phyloP scores from a whole-genome alignment of 116 monocot species.

The Zostera marina region DNA sequence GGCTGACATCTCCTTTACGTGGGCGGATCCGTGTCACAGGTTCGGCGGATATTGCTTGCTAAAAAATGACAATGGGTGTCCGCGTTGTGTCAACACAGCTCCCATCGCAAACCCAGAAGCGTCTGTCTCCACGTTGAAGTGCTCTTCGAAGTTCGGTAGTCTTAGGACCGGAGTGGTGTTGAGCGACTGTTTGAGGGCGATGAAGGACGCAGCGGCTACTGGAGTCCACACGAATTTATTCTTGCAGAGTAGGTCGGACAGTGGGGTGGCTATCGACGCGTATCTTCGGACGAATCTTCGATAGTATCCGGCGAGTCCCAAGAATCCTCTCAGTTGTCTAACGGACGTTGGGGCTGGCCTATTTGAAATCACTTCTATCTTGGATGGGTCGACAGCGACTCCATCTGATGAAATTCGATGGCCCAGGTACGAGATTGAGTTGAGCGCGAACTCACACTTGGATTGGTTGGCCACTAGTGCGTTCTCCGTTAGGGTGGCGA shows the following conservation, averaged over 20 bases:
- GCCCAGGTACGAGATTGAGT: neutral
- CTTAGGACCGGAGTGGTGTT: neutral
- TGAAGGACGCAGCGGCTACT: too few relatives aligned
- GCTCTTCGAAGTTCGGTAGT: neutral
- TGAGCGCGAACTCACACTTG: neutral
- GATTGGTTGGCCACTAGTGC: neutral
- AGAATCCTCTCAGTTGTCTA: too few relatives aligned
- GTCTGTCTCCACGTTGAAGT: neutral
- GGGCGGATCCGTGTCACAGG: neutral
- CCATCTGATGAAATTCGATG: neutral
- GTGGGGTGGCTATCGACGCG: neutral
- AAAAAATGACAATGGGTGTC: neutral
- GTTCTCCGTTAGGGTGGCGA: neutral
- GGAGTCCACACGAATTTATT: neutral
- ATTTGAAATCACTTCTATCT: neutral
- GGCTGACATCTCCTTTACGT: conserved; percentile 4
- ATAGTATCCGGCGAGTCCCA: too few relatives aligned
- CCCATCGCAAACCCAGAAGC: neutral
- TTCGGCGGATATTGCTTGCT: neutral
- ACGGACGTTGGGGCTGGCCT: too few relatives aligned
- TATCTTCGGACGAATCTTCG: too few relatives aligned
- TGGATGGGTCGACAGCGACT: neutral
- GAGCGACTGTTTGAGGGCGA: neutral
- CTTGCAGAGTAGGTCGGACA: neutral
- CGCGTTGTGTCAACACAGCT: neutral